These are phyloP conservation scores for Hylodesmum podocarpum DNA, from an alignment of 306 rosid genomes.

Conservation along the genomic window DNA sequence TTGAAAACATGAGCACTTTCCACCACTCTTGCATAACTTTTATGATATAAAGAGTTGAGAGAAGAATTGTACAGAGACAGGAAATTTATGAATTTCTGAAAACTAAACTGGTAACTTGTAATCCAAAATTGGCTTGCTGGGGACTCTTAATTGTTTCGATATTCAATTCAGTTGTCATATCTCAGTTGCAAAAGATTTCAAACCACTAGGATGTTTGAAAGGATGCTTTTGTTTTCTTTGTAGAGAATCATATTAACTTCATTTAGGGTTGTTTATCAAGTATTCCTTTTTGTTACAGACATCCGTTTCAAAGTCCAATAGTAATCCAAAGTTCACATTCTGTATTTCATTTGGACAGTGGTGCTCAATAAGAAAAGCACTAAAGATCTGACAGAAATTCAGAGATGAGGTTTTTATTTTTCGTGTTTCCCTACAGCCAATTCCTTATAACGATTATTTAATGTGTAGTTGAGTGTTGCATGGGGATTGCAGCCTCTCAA, in stretches of 20 bases:
- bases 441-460: neutral
- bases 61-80: neutral
- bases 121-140: neutral
- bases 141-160: neutral
- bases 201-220: neutral
- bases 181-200: conserved; percentile 1
- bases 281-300: neutral
- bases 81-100: neutral
- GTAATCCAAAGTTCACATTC: neutral
- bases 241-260: neutral
- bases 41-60: neutral
- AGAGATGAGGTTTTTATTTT: neutral
- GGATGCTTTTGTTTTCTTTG: neutral
- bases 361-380: conserved; percentile 1
- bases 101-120: neutral
- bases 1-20: neutral
- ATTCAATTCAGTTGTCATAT: neutral
- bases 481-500: neutral
- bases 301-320: neutral
- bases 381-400: neutral
- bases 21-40: neutral
- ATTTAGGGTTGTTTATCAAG: neutral
- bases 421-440: neutral
- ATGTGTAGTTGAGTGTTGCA: neutral
- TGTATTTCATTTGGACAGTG: neutral